Conservation (phyloP, 371 early-diverging fungal genomes). For the Apophysomyces variabilis region DNA sequence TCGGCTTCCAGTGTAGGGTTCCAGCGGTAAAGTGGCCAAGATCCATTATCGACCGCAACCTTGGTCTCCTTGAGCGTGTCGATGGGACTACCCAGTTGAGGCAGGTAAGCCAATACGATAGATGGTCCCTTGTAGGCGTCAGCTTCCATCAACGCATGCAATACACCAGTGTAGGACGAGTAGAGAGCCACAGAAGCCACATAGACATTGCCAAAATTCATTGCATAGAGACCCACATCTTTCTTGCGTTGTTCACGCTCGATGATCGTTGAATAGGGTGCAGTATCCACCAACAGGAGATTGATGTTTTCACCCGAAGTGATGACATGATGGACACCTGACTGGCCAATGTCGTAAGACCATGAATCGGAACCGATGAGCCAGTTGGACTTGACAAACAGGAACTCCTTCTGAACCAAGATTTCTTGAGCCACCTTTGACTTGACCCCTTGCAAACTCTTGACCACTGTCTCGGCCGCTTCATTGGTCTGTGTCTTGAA, state of each 20-base stretch:
- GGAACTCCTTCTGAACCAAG: constrained; percentile 42
- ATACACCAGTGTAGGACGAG: constrained; percentile 84
- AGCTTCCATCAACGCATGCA: constrained; percentile 88
- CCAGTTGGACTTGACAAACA: constrained; percentile 78
- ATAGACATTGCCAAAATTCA: constrained; percentile 88
- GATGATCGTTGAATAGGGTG: constrained; percentile 63
- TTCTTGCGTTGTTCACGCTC: constrained; percentile 83
- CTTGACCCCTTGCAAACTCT: constrained; percentile 38
- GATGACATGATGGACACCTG: constrained; percentile 91
- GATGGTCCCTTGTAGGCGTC: constrained; percentile 90
- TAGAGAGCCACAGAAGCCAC: constrained; percentile 91
- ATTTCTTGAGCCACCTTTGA: constrained; percentile 27
- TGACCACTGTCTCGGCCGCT: constrained; percentile 41
- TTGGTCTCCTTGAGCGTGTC: constrained; percentile 87
- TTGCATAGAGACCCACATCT: constrained; percentile 93
- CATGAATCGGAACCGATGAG: constrained; percentile 86
- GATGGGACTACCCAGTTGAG: constrained; percentile 63
- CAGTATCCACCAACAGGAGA: constrained; percentile 85
- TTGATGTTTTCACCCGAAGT: constrained; percentile 85
- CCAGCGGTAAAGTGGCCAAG: constrained; percentile 96
- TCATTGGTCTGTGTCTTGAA: constrained; percentile 50
- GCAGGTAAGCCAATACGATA: constrained; percentile 87
- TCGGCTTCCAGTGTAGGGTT: constrained; percentile 71
- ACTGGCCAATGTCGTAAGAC: constrained; percentile 86
- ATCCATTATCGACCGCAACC: constrained; percentile 85